Evolutionary conservation across 495 filamentous ascomycete genomes (phyloP).

Genomic region (Penicillium tannophilum): DNA sequence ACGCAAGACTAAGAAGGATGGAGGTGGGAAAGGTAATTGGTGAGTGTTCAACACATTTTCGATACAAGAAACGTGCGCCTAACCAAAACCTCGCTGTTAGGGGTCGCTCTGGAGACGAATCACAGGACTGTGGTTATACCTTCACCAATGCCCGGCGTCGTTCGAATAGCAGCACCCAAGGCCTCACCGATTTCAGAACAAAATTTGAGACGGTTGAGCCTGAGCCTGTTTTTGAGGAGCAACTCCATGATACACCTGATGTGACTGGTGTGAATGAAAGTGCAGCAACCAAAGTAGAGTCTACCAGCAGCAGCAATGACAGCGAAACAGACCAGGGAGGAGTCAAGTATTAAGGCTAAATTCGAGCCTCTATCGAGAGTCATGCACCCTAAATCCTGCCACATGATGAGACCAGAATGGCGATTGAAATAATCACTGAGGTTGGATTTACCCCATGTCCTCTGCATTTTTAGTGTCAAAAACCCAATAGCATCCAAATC

Average conservation of each 20-base stretch:
- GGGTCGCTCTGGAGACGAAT: slow-evolving; percentile 82
- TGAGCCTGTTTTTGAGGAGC: slow-evolving; percentile 89
- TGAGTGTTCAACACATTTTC: slow-evolving; percentile 46
- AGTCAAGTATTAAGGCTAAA: slow-evolving; percentile 10
- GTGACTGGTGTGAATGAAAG: slow-evolving; percentile 27
- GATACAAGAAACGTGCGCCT: neutral
- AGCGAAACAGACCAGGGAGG: slow-evolving; percentile 22
- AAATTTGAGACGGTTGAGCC: slow-evolving; percentile 86
- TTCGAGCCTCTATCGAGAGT: neutral
- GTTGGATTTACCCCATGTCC: neutral
- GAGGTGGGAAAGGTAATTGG: slow-evolving; percentile 93
- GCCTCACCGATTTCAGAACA: slow-evolving; percentile 71
- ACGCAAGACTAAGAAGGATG: slow-evolving; percentile 95
- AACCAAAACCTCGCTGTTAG: slow-evolving; percentile 42
- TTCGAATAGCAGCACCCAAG: slow-evolving; percentile 81
- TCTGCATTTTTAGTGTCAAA: neutral
- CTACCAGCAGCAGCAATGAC: slow-evolving; percentile 28
- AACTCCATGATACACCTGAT: slow-evolving; percentile 60
- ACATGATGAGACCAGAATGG: neutral
- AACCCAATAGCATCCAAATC: neutral
- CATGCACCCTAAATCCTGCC: neutral
- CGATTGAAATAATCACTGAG: neutral
- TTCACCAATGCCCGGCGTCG: slow-evolving; percentile 85
- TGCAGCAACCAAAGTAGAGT: slow-evolving; percentile 6
- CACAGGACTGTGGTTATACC: slow-evolving; percentile 77